Evolutionary conservation across 306 rosid genomes (phyloP), one percentile per base, ranked within the genome.

Genomic region (Castanopsis chinensis): DNA sequence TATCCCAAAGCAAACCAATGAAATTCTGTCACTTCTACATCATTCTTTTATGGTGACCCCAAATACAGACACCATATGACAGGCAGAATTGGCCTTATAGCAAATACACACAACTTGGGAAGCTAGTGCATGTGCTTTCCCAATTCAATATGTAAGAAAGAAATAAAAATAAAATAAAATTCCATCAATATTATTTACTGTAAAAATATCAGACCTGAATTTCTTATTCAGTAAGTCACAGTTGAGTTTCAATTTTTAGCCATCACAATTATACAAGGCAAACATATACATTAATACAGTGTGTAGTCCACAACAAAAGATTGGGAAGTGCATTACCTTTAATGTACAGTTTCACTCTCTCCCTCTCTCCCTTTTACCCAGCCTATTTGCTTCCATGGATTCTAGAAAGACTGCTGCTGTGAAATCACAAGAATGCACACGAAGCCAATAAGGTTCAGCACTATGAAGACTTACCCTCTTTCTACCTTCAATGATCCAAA

Each of bases 401-500:
- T 4, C 35, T 10, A 43, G 67, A 58, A 53, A 69, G 71, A 30
- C 43, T 77, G 41, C 60, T 68, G 33, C 72, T 23, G 43, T 37
- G 70, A 58, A 54, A 74, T 65, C 75, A 56, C 5, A 33, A 52
- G 70, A 69, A 35, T 35, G 72, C 23, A 15, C 69, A 17, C 6
- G 14, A 37, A 54, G 75, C 52, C 63, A 37, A 65, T 76, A 27
- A 9, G 70, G 30, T 73, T 75, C 61, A 80, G 82, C 83, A 80
- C 78, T 83, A 76, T 6, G 89, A 87, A 59, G 92, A 80, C 78
- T 80, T 75, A 54, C 86, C 87, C 75, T 73, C 85, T 79, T 79
- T 87, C 88, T 65, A 85, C 78, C 83, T 85, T 89, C 78, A 77
- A 68, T 30, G 85, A 81, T 80, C 87, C 89, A 73, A 85, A 81